Evolutionary conservation across 1,284 basidiomycete genomes (phyloP), one percentile per base, ranked within the genome.

Genomic region (Cutaneotrichosporon sp.): DNA sequence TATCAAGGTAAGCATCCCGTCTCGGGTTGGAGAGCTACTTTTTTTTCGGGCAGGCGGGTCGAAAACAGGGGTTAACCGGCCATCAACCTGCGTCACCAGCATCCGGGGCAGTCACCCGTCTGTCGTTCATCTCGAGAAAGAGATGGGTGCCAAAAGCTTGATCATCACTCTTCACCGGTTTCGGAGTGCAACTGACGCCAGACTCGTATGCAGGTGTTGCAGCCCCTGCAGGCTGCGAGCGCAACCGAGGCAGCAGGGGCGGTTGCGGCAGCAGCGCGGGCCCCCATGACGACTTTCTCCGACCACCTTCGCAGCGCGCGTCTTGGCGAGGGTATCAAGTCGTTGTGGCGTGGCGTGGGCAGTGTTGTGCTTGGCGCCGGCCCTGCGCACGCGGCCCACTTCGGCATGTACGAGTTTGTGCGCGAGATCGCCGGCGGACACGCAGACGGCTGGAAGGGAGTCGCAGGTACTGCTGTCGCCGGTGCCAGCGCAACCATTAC

Each of bases 151-250:
- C n/a, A n/a, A n/a, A n/a, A n/a, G n/a, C n/a, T n/a, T n/a, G n/a
- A n/a, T n/a, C n/a, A n/a, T n/a, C n/a, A n/a, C n/a, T n/a, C n/a
- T n/a, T n/a, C n/a, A n/a, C n/a, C n/a, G n/a, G n/a, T n/a, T n/a
- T n/a, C n/a, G n/a, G n/a, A n/a, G n/a, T n/a, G n/a, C n/a, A n/a
- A 14, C 33, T 46, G 16, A 41, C 33, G 47, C 6, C 66, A 97
- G 93, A 98, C 96, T 35, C 90, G 96, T 66, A 99, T 99, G 94
- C 94, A 99, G 79, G 90, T 99, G 38, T 87, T 97, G 32, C 61
- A 68, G n/a, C 46, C 43, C 32, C 42, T 52, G 22, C 46, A 51
- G 27, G 52, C 52, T 19, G 50, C 52, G 39, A 17, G 58, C 25
- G 48, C 54, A 4, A 41, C 56, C 5, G 81, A 86, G 35, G 82